These are phyloP conservation scores for Aeminium ludgeri DNA, from an alignment of 495 filamentous ascomycete genomes.

Conservation along the genomic window DNA sequence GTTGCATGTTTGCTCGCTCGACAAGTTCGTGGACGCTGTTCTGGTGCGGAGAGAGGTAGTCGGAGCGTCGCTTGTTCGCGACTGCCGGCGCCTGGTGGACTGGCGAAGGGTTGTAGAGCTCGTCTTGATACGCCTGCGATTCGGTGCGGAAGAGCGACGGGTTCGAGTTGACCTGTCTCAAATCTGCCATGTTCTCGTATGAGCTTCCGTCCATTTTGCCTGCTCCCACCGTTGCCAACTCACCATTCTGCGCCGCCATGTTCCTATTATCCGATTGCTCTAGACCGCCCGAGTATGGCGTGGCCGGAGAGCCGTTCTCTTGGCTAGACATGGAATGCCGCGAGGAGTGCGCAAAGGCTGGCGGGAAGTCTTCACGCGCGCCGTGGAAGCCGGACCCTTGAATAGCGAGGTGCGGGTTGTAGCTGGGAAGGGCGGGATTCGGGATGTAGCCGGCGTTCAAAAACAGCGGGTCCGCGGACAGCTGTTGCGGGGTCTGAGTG, in stretches of 20 bases:
- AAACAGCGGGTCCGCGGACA: slow-evolving; percentile 22
- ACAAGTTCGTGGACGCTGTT: slow-evolving; percentile 56
- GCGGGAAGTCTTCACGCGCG: slow-evolving; percentile 24
- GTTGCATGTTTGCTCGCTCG: slow-evolving; percentile 27
- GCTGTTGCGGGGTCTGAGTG: slow-evolving; percentile 22
- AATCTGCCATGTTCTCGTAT: slow-evolving; percentile 28
- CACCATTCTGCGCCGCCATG: slow-evolving; percentile 21
- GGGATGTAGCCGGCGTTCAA: slow-evolving; percentile 10
- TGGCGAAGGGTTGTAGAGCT: slow-evolving; percentile 55
- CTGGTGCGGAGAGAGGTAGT: slow-evolving; percentile 36
- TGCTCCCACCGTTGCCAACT: slow-evolving; percentile 21
- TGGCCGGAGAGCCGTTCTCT: slow-evolving; percentile 39
- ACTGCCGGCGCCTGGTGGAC: slow-evolving; percentile 29
- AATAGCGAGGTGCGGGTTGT: slow-evolving; percentile 35
- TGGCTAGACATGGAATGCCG: slow-evolving; percentile 39
- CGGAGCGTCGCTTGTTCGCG: slow-evolving; percentile 20
- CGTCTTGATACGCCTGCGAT: slow-evolving; percentile 70
- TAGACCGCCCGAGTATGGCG: slow-evolving; percentile 36
- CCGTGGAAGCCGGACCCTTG: slow-evolving; percentile 37
- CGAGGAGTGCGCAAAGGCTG: slow-evolving; percentile 31
- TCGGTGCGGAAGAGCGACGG: slow-evolving; percentile 56
- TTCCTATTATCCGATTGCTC: slow-evolving; percentile 30
- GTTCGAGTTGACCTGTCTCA: slow-evolving; percentile 43
- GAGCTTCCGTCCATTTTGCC: slow-evolving; percentile 44
- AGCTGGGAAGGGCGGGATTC: slow-evolving; percentile 17